Base-by-base conservation (phyloP, 1,139 yeast species). In the Kodamaea suecica region DNA sequence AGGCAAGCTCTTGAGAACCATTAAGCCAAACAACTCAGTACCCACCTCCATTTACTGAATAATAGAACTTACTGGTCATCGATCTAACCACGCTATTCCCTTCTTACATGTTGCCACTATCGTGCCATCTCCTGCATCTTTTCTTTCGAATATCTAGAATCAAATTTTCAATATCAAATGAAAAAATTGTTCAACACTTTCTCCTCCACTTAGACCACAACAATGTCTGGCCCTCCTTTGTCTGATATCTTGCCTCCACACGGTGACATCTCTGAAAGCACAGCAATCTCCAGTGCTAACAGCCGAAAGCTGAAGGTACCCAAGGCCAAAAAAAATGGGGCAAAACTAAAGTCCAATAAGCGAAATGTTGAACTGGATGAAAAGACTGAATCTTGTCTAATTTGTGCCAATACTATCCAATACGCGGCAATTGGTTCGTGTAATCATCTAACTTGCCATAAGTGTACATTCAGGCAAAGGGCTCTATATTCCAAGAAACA, bases 361-460 rank as follows among this genome's bases (percentile, higher is more conserved):
- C 24, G 29, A n/a, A 64, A 55, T 1, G 66, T 56, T 4, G 63
- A 56, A 11, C 60, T 56, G 11, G 39, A 34, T 2, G 57, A 52
- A 17, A 77, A 73, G 17, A 49, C 47, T 14, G 54, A 61, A 16
- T 58, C 66, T 17, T 90, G 97, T 65, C 61, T 88, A 26, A 86
- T 92, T 38, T 92, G 99, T 64, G 95, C 97, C 1, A 83, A 85
- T 33, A 66, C 63, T 29, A 70, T 88, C 28, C 50, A 48, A 15
- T 75, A 72, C 50, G 79, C 80, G 2, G 85, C 95, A 0, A 57
- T 84, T 11, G 76, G 92, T 2, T 85, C 90, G 1, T 92, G 99
- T 60, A 81, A 81, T 48, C 97, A 92, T 55, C 72, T 71, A 16
- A 80, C 90, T 0, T 92, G 99, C 57, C 88, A 87, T 54, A 63